Conservation (phyloP, 2,329 filamentous ascomycete species). For the Penicillium sclerotigenum region DNA sequence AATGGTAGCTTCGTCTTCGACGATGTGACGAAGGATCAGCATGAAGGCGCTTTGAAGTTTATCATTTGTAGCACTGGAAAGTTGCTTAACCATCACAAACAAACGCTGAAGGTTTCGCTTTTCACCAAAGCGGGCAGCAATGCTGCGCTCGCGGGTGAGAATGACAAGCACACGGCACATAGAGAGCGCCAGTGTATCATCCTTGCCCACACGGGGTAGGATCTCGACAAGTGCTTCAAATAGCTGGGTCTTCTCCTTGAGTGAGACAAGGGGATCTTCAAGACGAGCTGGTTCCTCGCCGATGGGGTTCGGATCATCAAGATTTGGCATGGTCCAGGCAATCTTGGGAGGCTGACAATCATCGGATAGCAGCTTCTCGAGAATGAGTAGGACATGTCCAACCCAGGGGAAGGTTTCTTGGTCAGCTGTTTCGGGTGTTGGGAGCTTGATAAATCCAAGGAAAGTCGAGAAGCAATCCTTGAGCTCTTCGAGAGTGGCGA, state of each 20-base stretch:
- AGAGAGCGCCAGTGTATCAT: constrained; percentile 78
- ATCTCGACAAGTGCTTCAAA: constrained; percentile 78
- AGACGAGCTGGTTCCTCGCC: constrained; percentile 56
- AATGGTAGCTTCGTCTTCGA: constrained; percentile 89
- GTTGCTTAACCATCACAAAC: constrained; percentile 93
- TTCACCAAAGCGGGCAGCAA: constrained; percentile 75
- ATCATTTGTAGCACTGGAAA: constrained; percentile 73
- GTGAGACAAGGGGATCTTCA: constrained; percentile 61
- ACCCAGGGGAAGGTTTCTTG: constrained; percentile 91
- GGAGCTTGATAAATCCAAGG: constrained; percentile 72
- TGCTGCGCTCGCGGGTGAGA: constrained; percentile 71
- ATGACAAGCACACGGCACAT: constrained; percentile 81
- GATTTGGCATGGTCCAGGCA: constrained; percentile 61
- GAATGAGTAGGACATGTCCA: constrained; percentile 80
- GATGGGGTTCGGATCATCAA: constrained; percentile 47
- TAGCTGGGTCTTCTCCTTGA: constrained; percentile 66
- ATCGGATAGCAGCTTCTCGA: constrained; percentile 86
- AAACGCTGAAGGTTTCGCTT: constrained; percentile 85
- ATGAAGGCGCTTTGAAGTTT: constrained; percentile 74
- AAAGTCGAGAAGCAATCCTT: constrained; percentile 74
- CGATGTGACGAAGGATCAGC: constrained; percentile 83
- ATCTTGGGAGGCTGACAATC: constrained; percentile 77
- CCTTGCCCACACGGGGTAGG: constrained; percentile 81
- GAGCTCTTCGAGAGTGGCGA: constrained; percentile 68
- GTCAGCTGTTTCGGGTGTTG: constrained; percentile 56